Conservation (phyloP, 2,329 filamentous ascomycete species). For the Sporothrix brasiliensis region DNA sequence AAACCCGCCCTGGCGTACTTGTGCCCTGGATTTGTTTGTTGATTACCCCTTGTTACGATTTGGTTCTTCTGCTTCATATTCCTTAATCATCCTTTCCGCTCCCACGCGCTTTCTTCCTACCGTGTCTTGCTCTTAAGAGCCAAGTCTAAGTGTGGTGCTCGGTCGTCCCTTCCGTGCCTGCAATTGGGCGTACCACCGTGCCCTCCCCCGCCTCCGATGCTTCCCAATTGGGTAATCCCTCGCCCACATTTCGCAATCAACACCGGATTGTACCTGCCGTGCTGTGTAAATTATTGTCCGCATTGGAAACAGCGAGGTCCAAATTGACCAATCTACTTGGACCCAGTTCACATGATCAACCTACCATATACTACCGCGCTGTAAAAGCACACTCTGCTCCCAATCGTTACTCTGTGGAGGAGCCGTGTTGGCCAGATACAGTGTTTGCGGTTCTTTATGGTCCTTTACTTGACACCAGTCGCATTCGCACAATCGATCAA, state of each 20-base stretch:
- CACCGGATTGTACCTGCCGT: constrained; percentile 5
- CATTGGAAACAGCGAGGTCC: constrained; percentile 4
- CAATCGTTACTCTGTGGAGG: neutral
- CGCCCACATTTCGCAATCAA: constrained; percentile 13
- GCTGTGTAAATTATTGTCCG: constrained; percentile 14
- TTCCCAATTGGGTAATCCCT: constrained; percentile 17
- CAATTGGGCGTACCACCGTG: neutral
- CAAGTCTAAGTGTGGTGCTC: neutral
- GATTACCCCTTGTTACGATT: constrained; percentile 16
- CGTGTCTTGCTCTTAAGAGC: neutral
- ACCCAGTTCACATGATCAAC: neutral
- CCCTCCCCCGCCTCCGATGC: constrained; percentile 3
- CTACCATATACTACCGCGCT: neutral
- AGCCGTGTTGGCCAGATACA: neutral
- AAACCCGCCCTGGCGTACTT: constrained; percentile 6
- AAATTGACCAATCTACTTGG: neutral
- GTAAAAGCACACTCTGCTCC: neutral
- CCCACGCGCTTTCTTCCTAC: no score
- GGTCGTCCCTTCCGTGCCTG: neutral
- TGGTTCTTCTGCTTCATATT: neutral
- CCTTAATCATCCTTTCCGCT: no score
- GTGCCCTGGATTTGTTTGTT: constrained; percentile 12
- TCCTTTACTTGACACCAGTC: neutral
- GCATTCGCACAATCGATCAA: neutral
- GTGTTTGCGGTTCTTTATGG: neutral